phyloP scores from a whole-genome alignment of 2,329 filamentous ascomycete species.

The Periconia sp. region DNA sequence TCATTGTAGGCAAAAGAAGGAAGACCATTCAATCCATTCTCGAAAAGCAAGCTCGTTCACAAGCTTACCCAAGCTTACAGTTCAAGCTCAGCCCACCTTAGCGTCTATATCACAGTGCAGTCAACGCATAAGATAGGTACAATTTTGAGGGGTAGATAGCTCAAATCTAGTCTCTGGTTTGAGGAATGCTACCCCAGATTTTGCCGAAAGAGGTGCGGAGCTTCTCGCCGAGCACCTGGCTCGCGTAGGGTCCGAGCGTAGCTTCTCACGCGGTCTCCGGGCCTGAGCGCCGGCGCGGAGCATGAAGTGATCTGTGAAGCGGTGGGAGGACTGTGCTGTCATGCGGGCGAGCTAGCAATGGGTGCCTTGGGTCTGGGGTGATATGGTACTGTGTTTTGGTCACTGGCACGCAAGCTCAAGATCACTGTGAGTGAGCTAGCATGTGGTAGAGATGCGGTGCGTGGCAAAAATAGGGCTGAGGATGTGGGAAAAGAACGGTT shows the following conservation, averaged over 20 bases:
- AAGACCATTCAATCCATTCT: too few species aligned
- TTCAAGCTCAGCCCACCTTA: too few species aligned
- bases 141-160: too few species aligned
- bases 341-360: constrained; percentile 11
- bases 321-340: constrained; percentile 13
- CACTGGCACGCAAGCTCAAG: background rate
- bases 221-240: constrained; percentile 3
- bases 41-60: too few species aligned
- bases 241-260: background rate
- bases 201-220: background rate
- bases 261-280: constrained; percentile 8
- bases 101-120: too few species aligned
- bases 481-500: background rate
- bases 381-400: background rate
- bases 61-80: too few species aligned
- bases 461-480: background rate
- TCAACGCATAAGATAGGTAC: too few species aligned
- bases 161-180: too few species aligned
- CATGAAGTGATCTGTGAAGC: constrained; percentile 18
- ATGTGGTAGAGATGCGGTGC: background rate
- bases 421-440: too few species aligned
- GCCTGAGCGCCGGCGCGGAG: constrained; percentile 26
- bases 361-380: constrained; percentile 1
- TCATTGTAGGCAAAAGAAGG: too few species aligned
- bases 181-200: constrained; percentile 9